phyloP scores from a whole-genome alignment of 305 asterid species.

The Nicotiana rustica region DNA sequence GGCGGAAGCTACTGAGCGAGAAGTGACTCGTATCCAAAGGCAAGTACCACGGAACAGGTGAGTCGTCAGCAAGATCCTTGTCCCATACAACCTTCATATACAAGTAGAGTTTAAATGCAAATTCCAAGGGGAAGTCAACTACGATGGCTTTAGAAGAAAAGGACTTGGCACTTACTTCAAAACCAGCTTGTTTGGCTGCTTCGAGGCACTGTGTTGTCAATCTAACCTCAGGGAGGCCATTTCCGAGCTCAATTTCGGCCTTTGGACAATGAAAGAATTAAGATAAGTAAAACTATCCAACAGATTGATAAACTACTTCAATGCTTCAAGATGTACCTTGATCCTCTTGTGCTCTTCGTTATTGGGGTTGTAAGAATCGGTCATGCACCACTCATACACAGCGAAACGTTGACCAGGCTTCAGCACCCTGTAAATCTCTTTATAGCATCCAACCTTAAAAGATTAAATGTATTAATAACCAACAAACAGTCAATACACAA shows the following conservation, averaged over 20 bases:
- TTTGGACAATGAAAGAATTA: slow-evolving; percentile 40
- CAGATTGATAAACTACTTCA: slow-evolving; percentile 8
- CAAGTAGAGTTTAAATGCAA: not conserved
- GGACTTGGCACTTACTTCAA: slow-evolving; percentile 66
- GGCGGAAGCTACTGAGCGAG: slow-evolving; percentile 87
- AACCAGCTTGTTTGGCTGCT: slow-evolving; percentile 55
- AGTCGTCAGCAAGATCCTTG: slow-evolving; percentile 87
- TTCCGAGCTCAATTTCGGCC: slow-evolving; percentile 79
- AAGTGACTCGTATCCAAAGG: slow-evolving; percentile 85
- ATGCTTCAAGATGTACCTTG: slow-evolving; percentile 56
- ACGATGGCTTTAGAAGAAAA: slow-evolving; percentile 20
- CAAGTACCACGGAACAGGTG: slow-evolving; percentile 91
- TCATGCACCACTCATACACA: slow-evolving; percentile 99
- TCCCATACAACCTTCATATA: slow-evolving; percentile 79
- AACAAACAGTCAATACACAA: not conserved
- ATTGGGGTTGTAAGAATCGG: slow-evolving; percentile 74
- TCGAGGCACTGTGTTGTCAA: slow-evolving; percentile 28
- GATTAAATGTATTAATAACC: not conserved
- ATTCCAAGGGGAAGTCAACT: slow-evolving; percentile 11
- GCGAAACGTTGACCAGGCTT: slow-evolving; percentile 98
- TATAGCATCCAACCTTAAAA: slow-evolving; percentile 88
- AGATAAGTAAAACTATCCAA: slow-evolving; percentile 27
- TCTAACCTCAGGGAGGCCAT: slow-evolving; percentile 29
- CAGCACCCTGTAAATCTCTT: slow-evolving; percentile 82
- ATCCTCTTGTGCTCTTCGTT: slow-evolving; percentile 80